These are phyloP conservation scores for Acer negundo DNA, from an alignment of 345 rosid species.

Conservation along the genomic window DNA sequence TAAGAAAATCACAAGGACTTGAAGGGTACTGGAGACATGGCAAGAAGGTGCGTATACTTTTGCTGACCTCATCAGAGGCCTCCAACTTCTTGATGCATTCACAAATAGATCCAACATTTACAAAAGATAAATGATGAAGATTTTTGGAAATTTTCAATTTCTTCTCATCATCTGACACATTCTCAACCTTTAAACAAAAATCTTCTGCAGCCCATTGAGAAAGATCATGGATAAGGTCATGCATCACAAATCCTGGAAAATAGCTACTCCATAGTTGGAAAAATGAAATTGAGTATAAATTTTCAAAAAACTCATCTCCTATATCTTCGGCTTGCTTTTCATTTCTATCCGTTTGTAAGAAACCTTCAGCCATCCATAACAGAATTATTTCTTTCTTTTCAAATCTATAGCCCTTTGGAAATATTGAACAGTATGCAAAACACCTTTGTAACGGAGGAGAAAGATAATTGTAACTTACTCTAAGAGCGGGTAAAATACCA, in stretches of 20 bases:
- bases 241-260: constrained; percentile 16
- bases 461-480: background rate
- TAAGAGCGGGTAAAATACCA: background rate
- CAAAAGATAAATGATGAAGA: background rate
- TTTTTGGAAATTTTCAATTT: background rate
- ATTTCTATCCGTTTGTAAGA: no score
- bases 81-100: background rate
- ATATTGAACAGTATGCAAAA: no score
- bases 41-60: constrained; percentile 14
- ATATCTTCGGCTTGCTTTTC: no score
- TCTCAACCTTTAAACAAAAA: background rate
- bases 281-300: no score
- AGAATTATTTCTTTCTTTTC: background rate
- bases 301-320: no score
- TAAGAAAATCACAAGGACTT: no score
- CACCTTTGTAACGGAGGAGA: background rate
- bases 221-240: constrained; percentile 21
- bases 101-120: background rate
- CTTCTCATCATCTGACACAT: background rate
- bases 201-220: constrained; percentile 17
- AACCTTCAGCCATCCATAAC: background rate
- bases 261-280: no score
- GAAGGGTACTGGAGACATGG: no score
- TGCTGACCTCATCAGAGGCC: background rate
- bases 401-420: background rate